Percentiles rank a stretch among this genome's conserved stretches.
These are phyloP conservation scores for Sarcodon aspratus DNA, from an alignment of 768 basidiomycete species.

Conservation along the genomic window DNA sequence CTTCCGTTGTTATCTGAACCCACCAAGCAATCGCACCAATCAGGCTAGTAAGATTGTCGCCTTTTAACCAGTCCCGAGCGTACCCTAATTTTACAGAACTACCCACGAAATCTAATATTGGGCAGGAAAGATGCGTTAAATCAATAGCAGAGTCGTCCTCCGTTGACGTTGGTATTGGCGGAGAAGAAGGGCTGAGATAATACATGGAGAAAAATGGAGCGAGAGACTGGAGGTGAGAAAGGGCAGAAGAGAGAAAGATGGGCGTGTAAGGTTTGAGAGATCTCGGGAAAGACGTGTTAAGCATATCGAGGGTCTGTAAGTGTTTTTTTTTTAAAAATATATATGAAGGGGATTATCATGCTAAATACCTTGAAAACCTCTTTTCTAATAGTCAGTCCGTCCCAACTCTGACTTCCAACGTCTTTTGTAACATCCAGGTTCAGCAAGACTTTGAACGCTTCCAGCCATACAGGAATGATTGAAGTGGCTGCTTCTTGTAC, in stretches of 20 bases:
- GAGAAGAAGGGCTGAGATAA: slow-evolving; percentile 38
- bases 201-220: slow-evolving; percentile 50
- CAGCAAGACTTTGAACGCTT: slow-evolving; percentile 74
- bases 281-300: slow-evolving; percentile 76
- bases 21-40: slow-evolving; percentile 52
- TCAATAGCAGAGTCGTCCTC: slow-evolving; percentile 65
- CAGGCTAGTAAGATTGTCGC: slow-evolving; percentile 36
- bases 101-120: slow-evolving; percentile 73
- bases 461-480: slow-evolving; percentile 87
- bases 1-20: slow-evolving; percentile 82
- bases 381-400: slow-evolving; percentile 64
- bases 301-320: slow-evolving; percentile 62
- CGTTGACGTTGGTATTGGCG: slow-evolving; percentile 44
- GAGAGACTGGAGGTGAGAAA: slow-evolving; percentile 47
- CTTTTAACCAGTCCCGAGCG: slow-evolving; percentile 52
- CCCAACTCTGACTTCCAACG: slow-evolving; percentile 60
- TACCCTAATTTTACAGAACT: slow-evolving; percentile 54
- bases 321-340: neutral
- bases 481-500: slow-evolving; percentile 73
- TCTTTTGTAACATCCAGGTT: slow-evolving; percentile 53
- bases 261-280: slow-evolving; percentile 52
- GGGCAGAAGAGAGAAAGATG: slow-evolving; percentile 44
- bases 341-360: neutral
- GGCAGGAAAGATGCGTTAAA: slow-evolving; percentile 64
- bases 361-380: slow-evolving; percentile 73